A percentile compares a stretch with the other conserved stretches of the same genome.
These are phyloP conservation scores for Pseudozyma sp. DNA, from an alignment of 1,284 basidiomycete species.

Conservation along the genomic window DNA sequence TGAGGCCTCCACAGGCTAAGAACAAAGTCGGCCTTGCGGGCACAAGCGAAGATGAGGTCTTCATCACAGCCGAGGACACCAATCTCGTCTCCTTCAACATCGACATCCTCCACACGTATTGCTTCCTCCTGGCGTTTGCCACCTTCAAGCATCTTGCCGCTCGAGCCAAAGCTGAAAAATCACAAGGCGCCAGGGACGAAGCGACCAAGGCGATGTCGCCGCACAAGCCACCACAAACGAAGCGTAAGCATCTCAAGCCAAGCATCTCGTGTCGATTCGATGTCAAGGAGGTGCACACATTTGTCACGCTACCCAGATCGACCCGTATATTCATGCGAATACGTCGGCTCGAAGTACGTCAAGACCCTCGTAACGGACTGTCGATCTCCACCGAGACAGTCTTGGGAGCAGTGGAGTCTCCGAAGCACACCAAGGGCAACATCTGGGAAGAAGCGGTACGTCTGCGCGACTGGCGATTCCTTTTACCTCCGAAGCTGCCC, in stretches of 20 bases:
- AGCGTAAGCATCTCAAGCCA: constrained; percentile 4
- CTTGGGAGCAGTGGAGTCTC: constrained; percentile 71
- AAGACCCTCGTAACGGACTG: constrained; percentile 48
- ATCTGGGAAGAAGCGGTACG: constrained; percentile 84
- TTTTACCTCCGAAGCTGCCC: constrained; percentile 20
- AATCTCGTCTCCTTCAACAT: constrained; percentile 72
- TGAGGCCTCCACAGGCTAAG: constrained; percentile 41
- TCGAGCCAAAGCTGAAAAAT: not conserved
- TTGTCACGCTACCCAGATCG: constrained; percentile 64
- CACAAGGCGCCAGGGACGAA: not conserved
- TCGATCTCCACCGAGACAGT: constrained; percentile 67
- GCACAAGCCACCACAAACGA: not conserved
- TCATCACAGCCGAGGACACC: constrained; percentile 70
- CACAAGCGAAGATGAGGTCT: constrained; percentile 69
- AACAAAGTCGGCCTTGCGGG: constrained; percentile 42
- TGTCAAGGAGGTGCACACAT: constrained; percentile 62
- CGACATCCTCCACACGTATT: constrained; percentile 80
- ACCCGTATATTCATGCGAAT: constrained; percentile 61
- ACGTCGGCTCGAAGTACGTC: constrained; percentile 59
- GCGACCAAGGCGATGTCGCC: not conserved
- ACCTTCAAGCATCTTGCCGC: constrained; percentile 72
- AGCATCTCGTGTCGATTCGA: constrained; percentile 36
- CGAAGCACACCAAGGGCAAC: constrained; percentile 24
- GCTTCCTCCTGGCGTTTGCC: constrained; percentile 76
- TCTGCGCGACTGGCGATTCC: constrained; percentile 75